These are phyloP conservation scores for Jamesozyma lodderae DNA, from an alignment of 805 yeast species.

Conservation along the genomic window DNA sequence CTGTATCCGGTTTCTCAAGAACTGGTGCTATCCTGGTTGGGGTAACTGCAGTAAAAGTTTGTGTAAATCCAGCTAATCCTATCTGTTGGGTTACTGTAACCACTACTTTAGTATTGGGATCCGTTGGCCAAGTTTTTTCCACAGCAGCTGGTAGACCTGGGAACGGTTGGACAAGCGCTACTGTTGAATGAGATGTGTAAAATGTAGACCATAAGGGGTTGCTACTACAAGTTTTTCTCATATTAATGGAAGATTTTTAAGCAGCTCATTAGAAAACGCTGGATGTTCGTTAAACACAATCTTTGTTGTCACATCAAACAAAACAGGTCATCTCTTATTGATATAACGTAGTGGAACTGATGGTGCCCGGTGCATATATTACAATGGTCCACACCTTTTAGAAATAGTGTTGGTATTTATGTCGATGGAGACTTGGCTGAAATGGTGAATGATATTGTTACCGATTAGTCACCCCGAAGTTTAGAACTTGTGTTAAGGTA, in stretches of 20 bases:
- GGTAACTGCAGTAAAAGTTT: not conserved
- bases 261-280: not conserved
- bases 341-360: conserved; percentile 1
- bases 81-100: conserved; percentile 1
- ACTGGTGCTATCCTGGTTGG: conserved; percentile 1
- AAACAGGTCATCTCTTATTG: not conserved
- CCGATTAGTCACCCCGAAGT: not conserved
- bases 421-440: not conserved
- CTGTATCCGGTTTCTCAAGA: conserved; percentile 1
- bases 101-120: not conserved
- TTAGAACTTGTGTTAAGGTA: conserved; percentile 1
- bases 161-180: conserved; percentile 4
- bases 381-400: not conserved
- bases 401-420: not conserved
- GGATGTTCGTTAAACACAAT: not conserved
- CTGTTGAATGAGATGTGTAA: not conserved
- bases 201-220: not conserved
- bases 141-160: conserved; percentile 4
- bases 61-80: not conserved
- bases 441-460: conserved; percentile 2
- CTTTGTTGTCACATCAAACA: not conserved
- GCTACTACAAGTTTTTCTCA: not conserved
- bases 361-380: not conserved
- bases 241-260: not conserved
- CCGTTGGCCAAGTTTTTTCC: conserved; percentile 2